phyloP scores from a whole-genome alignment of 805 yeast genomes.

The Wickerhamiella musiphila region DNA sequence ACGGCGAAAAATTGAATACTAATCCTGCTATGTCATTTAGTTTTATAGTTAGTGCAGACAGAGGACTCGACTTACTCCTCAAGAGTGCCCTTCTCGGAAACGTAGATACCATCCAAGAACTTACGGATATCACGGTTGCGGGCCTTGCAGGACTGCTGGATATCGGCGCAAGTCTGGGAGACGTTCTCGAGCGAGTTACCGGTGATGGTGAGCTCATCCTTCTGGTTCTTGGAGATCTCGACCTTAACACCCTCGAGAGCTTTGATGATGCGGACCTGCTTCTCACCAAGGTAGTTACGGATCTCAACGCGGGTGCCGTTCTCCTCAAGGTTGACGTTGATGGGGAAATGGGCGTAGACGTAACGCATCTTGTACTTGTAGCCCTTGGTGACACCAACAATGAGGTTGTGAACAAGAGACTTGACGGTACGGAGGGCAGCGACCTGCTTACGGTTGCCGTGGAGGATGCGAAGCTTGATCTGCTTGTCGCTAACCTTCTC shows the following conservation, averaged over 20 bases:
- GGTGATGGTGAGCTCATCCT: conserved; percentile 82
- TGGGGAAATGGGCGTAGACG: conserved; percentile 99
- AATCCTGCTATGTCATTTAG: neutral
- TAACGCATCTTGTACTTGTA: conserved; percentile 99
- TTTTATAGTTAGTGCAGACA: neutral
- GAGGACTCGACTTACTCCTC: conserved; percentile 44
- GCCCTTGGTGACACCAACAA: conserved; percentile 98
- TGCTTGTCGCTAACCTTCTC: conserved; percentile 47
- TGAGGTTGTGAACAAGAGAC: conserved; percentile 82
- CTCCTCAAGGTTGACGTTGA: conserved; percentile 84
- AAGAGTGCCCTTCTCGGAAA: conserved; percentile 84
- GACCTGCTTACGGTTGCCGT: conserved; percentile 99
- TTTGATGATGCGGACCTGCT: conserved; percentile 79
- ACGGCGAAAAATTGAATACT: conserved; percentile 2
- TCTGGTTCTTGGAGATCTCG: conserved; percentile 64
- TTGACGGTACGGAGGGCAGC: conserved; percentile 98
- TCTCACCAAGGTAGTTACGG: conserved; percentile 99
- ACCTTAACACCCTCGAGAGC: conserved; percentile 80
- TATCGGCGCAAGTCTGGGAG: conserved; percentile 96
- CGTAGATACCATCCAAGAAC: conserved; percentile 99
- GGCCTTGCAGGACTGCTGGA: conserved; percentile 95
- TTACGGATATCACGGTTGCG: conserved; percentile 99
- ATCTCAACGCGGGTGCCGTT: conserved; percentile 75
- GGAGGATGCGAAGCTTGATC: conserved; percentile 83
- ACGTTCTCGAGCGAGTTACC: conserved; percentile 97